Percentiles rank a stretch among this genome's conserved stretches.
Conservation (phyloP, 1,139 yeast genomes). For the Debaryomyces fabryi region DNA sequence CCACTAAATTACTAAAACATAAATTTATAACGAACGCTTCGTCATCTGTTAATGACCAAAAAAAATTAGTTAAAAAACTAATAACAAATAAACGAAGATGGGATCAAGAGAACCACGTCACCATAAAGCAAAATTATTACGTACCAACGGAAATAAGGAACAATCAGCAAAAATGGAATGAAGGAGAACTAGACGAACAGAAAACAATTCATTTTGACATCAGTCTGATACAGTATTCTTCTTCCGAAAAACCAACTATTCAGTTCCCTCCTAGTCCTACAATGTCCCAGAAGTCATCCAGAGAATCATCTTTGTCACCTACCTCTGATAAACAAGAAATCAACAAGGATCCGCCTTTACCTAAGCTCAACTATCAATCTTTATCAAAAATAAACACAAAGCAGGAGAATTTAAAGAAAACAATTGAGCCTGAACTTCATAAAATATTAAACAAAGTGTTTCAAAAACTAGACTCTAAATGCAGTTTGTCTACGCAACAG, state of each 20-base stretch:
- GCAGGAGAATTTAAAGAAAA: constrained; percentile 29
- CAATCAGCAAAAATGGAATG: constrained; percentile 41
- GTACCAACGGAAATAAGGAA: constrained; percentile 42
- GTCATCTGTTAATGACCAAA: constrained; percentile 15
- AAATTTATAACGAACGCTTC: constrained; percentile 49
- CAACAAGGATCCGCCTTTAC: background rate
- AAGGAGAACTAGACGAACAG: constrained; percentile 15
- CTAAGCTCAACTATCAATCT: constrained; percentile 11
- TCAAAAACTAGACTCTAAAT: constrained; percentile 37
- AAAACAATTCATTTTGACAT: constrained; percentile 39
- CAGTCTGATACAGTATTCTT: constrained; percentile 29
- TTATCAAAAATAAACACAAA: constrained; percentile 15
- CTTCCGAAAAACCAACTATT: background rate
- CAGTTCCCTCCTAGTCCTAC: constrained; percentile 16
- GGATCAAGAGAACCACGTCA: constrained; percentile 45
- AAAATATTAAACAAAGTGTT: constrained; percentile 40
- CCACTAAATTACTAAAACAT: constrained; percentile 60
- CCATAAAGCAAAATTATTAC: constrained; percentile 38
- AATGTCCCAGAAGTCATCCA: constrained; percentile 17
- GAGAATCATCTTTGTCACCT: constrained; percentile 21
- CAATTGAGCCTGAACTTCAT: constrained; percentile 32
- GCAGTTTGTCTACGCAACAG: constrained; percentile 37
- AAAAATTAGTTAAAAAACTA: constrained; percentile 31
- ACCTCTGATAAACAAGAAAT: constrained; percentile 9
- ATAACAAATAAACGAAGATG: constrained; percentile 43